Conservation (phyloP, 805 yeast species). For the Metschnikowia noctiluminum region DNA sequence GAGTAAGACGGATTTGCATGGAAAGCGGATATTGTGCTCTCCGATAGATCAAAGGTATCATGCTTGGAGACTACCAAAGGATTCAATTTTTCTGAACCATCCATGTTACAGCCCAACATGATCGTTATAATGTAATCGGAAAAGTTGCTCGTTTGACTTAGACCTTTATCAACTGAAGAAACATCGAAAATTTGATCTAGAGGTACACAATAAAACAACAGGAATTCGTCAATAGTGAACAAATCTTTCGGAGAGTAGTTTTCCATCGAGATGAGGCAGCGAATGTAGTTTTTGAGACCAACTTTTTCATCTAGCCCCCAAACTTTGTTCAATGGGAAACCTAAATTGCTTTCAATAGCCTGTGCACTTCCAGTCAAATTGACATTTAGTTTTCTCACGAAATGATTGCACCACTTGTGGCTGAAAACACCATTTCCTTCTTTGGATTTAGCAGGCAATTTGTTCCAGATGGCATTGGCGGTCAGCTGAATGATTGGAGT, state of each 20-base stretch:
- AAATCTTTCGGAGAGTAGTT: conserved; percentile 49
- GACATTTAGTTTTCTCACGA: conserved; percentile 47
- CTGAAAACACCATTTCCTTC: conserved; percentile 66
- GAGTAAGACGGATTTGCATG: conserved; percentile 10
- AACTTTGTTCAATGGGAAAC: conserved; percentile 42
- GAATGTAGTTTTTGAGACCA: conserved; percentile 44
- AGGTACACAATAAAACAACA: conserved; percentile 56
- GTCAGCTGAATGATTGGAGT: conserved; percentile 62
- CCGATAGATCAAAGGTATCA: conserved; percentile 40
- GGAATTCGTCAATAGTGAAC: conserved; percentile 60
- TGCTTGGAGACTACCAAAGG: conserved; percentile 61
- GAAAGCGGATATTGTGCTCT: conserved; percentile 23
- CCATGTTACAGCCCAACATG: conserved; percentile 60
- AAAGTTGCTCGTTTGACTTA: conserved; percentile 34
- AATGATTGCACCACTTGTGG: conserved; percentile 57
- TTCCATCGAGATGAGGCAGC: conserved; percentile 24
- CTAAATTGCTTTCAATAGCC: conserved; percentile 35
- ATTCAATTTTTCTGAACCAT: conserved; percentile 59
- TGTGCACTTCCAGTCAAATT: conserved; percentile 45
- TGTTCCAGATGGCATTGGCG: conserved; percentile 61
- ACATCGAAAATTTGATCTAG: conserved; percentile 54
- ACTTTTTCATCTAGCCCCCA: conserved; percentile 61
- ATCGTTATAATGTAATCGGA: conserved; percentile 48
- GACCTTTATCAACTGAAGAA: conserved; percentile 41
- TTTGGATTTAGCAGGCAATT: conserved; percentile 49